phyloP scores from a whole-genome alignment of 1,284 basidiomycete genomes.

The Apiotrichum akiyoshidainum region DNA sequence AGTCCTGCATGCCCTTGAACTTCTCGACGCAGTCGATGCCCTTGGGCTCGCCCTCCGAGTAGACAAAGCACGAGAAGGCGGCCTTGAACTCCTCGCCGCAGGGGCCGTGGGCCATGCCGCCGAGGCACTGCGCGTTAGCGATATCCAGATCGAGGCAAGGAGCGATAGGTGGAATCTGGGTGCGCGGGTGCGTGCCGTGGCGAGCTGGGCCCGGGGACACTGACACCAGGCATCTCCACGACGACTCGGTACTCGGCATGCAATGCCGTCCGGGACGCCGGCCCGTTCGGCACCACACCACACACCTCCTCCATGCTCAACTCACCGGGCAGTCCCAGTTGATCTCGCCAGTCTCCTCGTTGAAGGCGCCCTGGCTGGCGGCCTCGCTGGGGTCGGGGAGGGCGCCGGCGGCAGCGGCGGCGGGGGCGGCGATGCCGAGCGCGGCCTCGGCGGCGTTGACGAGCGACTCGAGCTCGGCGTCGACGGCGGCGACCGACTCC shows the following conservation, averaged over 20 bases:
- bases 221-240: too few species aligned
- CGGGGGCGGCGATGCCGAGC: slow-evolving; percentile 4
- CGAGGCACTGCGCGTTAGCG: slow-evolving; percentile 64
- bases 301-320: slow-evolving; percentile 1
- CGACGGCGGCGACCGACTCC: slow-evolving; percentile 4
- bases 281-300: too few species aligned
- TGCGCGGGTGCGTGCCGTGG: too few species aligned
- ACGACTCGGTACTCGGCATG: too few species aligned
- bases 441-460: slow-evolving; percentile 16
- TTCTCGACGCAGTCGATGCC: slow-evolving; percentile 97
- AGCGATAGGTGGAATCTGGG: too few species aligned
- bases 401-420: background rate
- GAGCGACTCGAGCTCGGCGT: slow-evolving; percentile 9
- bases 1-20: slow-evolving; percentile 97
- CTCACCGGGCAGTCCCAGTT: slow-evolving; percentile 88
- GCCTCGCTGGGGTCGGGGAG: slow-evolving; percentile 11
- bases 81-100: slow-evolving; percentile 92
- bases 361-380: slow-evolving; percentile 56
- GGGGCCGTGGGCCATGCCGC: slow-evolving; percentile 96
- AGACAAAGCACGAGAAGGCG: slow-evolving; percentile 96
- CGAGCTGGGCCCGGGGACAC: too few species aligned
- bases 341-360: slow-evolving; percentile 94
- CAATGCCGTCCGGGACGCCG: too few species aligned
- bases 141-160: too few species aligned
- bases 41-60: slow-evolving; percentile 92